Base-by-base conservation (phyloP, 2,329 filamentous ascomycete genomes). In the Phialemoniopsis sp. region DNA sequence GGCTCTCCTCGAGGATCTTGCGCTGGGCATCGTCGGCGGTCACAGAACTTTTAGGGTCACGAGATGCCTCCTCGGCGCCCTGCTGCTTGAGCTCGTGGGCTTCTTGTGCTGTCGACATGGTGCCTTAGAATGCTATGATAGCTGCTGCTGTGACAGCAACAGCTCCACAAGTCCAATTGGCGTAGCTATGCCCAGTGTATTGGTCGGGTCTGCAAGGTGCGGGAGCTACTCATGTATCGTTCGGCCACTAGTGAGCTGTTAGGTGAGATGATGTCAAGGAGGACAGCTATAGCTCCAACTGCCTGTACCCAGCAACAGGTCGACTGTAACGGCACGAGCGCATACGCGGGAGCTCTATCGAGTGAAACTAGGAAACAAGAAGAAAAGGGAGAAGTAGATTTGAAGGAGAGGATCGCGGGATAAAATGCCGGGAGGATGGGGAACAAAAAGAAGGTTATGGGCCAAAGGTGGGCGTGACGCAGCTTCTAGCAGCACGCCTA, bases 31-130 rank as follows among this genome's bases (percentile, higher is more conserved):
- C 80, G 31, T 85, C 77, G 34, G 87, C 72, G 30, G 80, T 78
- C 47, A 89, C 76, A 33, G 64, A 67, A 57, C 74, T 85, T 51
- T 86, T 65, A 29, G 87, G 81, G 59, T 94, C 76, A 45, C 73
- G 74, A 40, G 89, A 82, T 43, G 87, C 85, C 57, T 93, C 86
- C 44, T 91, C 69, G 48, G 81, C 85, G 48, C 83, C 87, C 64
- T 94, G 82, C 61, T 83, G 75, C 77, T 89, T 94, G 62, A 88
- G 76, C 76, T 95, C 89, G 43, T 44, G 58, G 29, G 49, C 56
- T 31, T 40, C 48, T 32, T 48, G 47, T 9, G 42, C 46, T 5
- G 58, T 55, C 33, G 55, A 55, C 60, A 64, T 64, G 26, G 30
- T 53, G 47, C 12, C 34, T 39, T 36, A 38, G 17, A 30, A 15